Evolutionary conservation across 768 basidiomycete genomes (phyloP).

Genomic region (Podaxis rugospora): DNA sequence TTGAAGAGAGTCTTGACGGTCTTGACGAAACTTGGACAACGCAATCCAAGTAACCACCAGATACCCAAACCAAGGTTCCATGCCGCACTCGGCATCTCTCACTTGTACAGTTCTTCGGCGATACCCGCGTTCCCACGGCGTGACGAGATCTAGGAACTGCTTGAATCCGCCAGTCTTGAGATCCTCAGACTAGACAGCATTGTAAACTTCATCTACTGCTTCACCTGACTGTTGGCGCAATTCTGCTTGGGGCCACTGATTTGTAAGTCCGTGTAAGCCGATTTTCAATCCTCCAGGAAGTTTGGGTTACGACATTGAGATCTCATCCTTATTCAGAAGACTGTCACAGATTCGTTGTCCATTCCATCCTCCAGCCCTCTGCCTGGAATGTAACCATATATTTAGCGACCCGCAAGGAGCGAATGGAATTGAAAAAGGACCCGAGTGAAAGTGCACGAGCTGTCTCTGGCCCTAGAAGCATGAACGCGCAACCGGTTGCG

Average conservation of each 20-base stretch:
- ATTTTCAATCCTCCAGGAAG: no score
- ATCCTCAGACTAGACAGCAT: no score
- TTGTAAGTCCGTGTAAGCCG: no score
- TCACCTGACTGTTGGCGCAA: no score
- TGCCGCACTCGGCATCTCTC: constrained; percentile 17
- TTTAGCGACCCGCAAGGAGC: neutral
- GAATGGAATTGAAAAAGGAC: neutral
- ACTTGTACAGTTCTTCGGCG: constrained; percentile 19
- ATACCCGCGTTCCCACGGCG: constrained; percentile 1
- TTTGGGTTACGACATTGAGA: no score
- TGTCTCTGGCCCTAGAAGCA: neutral
- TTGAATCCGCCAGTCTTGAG: no score
- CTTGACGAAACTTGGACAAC: constrained; percentile 15
- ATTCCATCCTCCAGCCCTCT: no score
- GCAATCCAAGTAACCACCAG: neutral
- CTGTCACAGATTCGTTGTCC: no score
- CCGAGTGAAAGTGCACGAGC: neutral
- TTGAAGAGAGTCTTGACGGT: constrained; percentile 21
- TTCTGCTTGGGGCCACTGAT: no score
- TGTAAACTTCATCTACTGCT: no score
- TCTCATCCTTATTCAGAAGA: no score
- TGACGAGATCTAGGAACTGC: no score
- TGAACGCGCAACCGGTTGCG: neutral
- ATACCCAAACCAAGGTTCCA: constrained; percentile 17
- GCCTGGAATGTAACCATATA: neutral